A percentile compares a stretch with the other conserved stretches of the same genome.
phyloP scores from a whole-genome alignment of 148 eudicot genomes.

The Vaccinium macrocarpon region DNA sequence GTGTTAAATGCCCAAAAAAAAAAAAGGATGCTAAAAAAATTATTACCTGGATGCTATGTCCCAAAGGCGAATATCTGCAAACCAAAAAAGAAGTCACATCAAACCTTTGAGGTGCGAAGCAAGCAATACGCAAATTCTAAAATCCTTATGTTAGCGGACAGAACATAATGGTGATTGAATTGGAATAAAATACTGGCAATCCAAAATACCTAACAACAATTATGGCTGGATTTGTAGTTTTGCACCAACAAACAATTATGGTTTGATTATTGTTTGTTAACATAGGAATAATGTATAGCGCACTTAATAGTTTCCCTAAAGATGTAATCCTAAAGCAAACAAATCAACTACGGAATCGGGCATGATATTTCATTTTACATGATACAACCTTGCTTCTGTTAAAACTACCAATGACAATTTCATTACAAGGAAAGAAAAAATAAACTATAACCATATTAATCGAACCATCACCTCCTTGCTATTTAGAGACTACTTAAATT shows the following conservation, averaged over 20 bases:
- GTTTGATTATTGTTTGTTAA: not conserved
- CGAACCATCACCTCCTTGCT: not conserved
- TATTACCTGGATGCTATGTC: slow-evolving; percentile 85
- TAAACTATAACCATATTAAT: not conserved
- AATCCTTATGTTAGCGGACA: not conserved
- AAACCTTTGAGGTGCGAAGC: not conserved
- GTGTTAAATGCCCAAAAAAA: not conserved
- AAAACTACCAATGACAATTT: not conserved
- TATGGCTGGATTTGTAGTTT: too few relatives aligned
- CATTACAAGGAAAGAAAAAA: not conserved
- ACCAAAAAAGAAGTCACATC: slow-evolving; percentile 3
- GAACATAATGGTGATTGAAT: not conserved
- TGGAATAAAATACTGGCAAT: not conserved
- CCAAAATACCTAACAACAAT: not conserved
- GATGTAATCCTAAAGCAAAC: not conserved
- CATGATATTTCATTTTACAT: too few relatives aligned
- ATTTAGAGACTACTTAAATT: not conserved
- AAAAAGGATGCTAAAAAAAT: not conserved
- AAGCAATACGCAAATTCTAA: not conserved
- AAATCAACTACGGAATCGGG: too few relatives aligned
- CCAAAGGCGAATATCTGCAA: slow-evolving; percentile 95
- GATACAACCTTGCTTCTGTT: not conserved
- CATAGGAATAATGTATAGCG: not conserved
- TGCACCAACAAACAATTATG: too few relatives aligned
- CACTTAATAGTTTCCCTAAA: not conserved